Evolutionary conservation across 331 rosid genomes (phyloP).

Genomic region (Malus hybrid): DNA sequence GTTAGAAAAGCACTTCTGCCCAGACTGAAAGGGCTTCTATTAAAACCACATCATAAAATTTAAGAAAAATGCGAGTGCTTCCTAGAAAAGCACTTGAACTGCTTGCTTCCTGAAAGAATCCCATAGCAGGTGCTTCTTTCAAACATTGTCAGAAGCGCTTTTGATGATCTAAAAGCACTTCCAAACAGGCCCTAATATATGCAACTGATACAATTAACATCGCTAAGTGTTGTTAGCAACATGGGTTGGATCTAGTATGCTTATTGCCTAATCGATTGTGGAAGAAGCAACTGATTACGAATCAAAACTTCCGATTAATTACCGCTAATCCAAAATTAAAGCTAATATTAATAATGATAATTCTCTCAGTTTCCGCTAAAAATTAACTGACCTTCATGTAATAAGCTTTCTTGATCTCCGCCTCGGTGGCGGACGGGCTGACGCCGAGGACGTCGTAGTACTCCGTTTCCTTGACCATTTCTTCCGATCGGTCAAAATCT

Average conservation of each 20-base stretch:
- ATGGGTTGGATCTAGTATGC: not conserved
- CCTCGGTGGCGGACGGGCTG: constrained; percentile 76
- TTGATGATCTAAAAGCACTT: too few relatives aligned
- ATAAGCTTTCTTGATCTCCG: constrained; percentile 96
- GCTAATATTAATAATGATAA: not conserved
- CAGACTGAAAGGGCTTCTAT: too few relatives aligned
- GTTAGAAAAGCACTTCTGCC: too few relatives aligned
- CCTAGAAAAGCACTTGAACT: too few relatives aligned
- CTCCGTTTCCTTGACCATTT: constrained; percentile 96
- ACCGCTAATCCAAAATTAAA: not conserved
- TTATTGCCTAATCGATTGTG: not conserved
- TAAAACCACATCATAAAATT: too few relatives aligned
- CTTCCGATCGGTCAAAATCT: constrained; percentile 14
- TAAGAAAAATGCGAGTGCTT: too few relatives aligned
- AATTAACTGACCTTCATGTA: constrained; percentile 63
- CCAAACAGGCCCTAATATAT: too few relatives aligned
- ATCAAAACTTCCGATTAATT: not conserved
- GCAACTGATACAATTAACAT: too few relatives aligned
- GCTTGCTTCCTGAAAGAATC: too few relatives aligned
- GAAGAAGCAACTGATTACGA: not conserved
- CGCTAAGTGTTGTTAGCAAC: too few relatives aligned
- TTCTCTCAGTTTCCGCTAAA: not conserved
- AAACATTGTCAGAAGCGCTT: too few relatives aligned
- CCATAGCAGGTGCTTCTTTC: too few relatives aligned
- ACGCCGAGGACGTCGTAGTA: constrained; percentile 92